Evolutionary conservation across 228 moss, liverwort and hornwort species (phyloP), one percentile per base, ranked within the genome.

Genomic region (Sphagnum magellanicum): DNA sequence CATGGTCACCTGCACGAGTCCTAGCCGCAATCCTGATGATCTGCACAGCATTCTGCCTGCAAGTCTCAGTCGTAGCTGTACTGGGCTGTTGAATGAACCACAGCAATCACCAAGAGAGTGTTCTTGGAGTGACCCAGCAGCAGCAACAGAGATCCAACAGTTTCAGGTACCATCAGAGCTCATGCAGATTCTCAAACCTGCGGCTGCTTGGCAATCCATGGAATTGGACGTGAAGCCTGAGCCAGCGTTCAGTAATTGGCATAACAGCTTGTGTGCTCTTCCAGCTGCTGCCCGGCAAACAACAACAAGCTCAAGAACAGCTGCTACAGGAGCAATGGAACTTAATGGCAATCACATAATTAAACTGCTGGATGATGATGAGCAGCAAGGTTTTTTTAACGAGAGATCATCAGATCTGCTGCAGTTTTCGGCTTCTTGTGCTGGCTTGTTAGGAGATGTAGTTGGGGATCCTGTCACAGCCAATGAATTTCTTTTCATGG

Each of bases 21-120:
- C 75, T 13, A 49, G n/a, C 50, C 70, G 67, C 51, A 82, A 86
- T 61, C 79, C 82, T 5, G 86, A 82, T 14, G 82, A 82, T 51
- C 46, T 86, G 15, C 76, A 82, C 71, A 79, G 79, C 63, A 74
- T 85, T 5, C 63, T 81, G 6, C 79, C 81, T 0, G 50, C 51
- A 5, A 72, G 70, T 51, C 14, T 84, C 17, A 76, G 66, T 63
- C 63, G 60, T 0, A 51, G 5, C 51, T 32, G 14, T 55, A 50
- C 13, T 51, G 55, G 6, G 1, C 62, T 14, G 47, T 9, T 51
- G 50, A 16, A 49, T 0, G 4, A 12, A 17, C 46, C 49, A 5
- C 16, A 68, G 11, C 68, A 51, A 58, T 53, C 67, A 8, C 60
- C 61, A 65, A 32, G 32, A 32, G 32, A 32, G 32, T 32, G 32